These are phyloP conservation scores for Russula vinacea DNA, from an alignment of 768 basidiomycete species.

Conservation along the genomic window DNA sequence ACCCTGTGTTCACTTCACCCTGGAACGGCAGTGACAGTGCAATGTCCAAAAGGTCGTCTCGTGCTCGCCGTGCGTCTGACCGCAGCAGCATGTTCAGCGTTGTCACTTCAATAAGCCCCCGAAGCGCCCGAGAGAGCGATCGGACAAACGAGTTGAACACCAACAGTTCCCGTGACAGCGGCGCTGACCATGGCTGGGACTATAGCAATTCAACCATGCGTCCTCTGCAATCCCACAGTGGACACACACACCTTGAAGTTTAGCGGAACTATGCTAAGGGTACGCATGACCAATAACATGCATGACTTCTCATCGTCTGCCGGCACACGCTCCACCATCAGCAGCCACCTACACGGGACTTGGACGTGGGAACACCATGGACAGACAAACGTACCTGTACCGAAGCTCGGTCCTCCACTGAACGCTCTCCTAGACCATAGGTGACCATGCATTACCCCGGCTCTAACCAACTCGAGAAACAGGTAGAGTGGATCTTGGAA, in stretches of 20 bases:
- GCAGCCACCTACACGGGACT: constrained; percentile 20
- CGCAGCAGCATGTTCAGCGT: constrained; percentile 91
- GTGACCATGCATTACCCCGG: constrained; percentile 96
- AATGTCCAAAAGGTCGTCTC: constrained; percentile 92
- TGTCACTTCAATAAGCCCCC: constrained; percentile 86
- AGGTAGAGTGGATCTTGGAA: constrained; percentile 96
- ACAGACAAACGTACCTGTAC: constrained; percentile 57
- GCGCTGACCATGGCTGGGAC: constrained; percentile 92
- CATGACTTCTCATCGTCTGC: constrained; percentile 90
- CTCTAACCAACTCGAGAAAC: constrained; percentile 91
- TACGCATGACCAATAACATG: constrained; percentile 95
- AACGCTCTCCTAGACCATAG: constrained; percentile 84
- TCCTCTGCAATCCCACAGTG: constrained; percentile 9
- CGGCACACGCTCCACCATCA: constrained; percentile 21
- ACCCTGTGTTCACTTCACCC: constrained; percentile 94
- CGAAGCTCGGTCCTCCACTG: constrained; percentile 94
- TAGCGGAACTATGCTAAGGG: constrained; percentile 90
- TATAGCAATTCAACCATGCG: constrained; percentile 36
- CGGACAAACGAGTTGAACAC: constrained; percentile 99
- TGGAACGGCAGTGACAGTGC: constrained; percentile 93
- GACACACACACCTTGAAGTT: constrained; percentile 77
- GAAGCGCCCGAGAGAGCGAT: constrained; percentile 83
- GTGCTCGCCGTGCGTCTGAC: constrained; percentile 76
- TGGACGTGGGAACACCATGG: constrained; percentile 31
- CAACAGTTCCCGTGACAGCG: constrained; percentile 90